A percentile compares a stretch with the other conserved stretches of the same genome.
phyloP scores from a whole-genome alignment of 176 grass and related monocot genomes.

The Hsuehochloa calcarea region DNA sequence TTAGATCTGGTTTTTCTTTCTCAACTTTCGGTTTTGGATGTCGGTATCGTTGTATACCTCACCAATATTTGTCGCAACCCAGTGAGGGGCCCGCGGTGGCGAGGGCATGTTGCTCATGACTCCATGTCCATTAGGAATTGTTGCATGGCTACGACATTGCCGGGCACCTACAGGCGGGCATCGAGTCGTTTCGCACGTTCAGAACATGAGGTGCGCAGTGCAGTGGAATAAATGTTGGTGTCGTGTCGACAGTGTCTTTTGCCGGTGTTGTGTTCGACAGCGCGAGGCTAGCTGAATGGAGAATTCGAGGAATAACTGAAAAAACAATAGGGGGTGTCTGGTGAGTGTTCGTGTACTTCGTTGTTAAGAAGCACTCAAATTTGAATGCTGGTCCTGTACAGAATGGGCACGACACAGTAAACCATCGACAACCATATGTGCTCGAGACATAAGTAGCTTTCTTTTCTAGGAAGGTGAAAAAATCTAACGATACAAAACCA shows the following conservation, averaged over 20 bases:
- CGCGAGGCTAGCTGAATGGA: neutral
- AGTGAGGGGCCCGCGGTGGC: neutral
- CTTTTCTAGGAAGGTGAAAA: neutral
- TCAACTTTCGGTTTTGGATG: neutral
- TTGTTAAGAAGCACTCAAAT: neutral
- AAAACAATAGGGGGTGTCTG: neutral
- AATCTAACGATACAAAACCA: neutral
- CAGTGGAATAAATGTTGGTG: neutral
- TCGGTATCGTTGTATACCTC: neutral
- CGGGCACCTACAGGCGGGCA: neutral
- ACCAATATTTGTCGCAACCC: neutral
- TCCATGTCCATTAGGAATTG: neutral
- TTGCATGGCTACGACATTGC: neutral
- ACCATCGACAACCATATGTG: neutral
- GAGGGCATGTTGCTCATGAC: neutral
- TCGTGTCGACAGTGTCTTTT: neutral
- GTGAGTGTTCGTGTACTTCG: too few relatives aligned
- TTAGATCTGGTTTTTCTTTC: neutral
- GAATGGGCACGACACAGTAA: neutral
- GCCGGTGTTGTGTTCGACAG: neutral
- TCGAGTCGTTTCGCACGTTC: neutral
- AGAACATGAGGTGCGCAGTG: neutral
- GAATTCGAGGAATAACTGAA: neutral
- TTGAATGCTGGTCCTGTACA: neutral
- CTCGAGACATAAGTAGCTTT: neutral